Conservation (phyloP, 257 asterid genomes). For the Mentha longifolia region DNA sequence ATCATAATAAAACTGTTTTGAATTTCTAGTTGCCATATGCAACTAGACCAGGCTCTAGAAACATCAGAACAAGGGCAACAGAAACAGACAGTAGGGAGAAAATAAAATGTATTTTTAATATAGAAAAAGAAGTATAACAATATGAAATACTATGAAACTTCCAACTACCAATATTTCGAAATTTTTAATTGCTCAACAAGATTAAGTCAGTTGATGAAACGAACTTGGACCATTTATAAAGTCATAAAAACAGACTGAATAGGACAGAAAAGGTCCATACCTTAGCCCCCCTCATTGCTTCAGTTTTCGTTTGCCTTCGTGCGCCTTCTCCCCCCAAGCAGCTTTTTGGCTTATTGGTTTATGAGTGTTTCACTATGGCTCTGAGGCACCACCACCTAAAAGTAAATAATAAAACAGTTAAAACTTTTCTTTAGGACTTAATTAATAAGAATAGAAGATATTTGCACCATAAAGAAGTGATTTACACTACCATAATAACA, state of each 20-base stretch:
- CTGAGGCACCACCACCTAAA: conserved; percentile 45
- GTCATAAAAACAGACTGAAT: conserved; percentile 42
- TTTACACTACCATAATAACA: background rate
- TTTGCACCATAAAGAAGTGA: background rate
- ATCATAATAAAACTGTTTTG: background rate
- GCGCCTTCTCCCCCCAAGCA: conserved; percentile 46
- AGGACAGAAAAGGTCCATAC: conserved; percentile 60
- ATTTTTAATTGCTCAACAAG: conserved; percentile 41
- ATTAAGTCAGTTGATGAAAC: conserved; percentile 50
- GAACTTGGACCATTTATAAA: conserved; percentile 52
- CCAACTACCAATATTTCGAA: conserved; percentile 37
- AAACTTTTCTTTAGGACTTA: too few relatives aligned
- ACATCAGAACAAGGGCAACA: conserved; percentile 46
- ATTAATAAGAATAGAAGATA: too few relatives aligned
- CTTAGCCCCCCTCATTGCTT: conserved; percentile 50
- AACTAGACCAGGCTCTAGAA: conserved; percentile 44
- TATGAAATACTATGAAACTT: conserved; percentile 19
- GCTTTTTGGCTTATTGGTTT: conserved; percentile 41
- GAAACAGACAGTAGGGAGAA: conserved; percentile 41
- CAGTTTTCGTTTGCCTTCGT: conserved; percentile 47
- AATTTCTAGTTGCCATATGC: conserved; percentile 35
- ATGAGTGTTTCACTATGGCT: conserved; percentile 38
- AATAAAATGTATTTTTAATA: background rate
- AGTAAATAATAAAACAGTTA: too few relatives aligned
- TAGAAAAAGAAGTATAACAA: background rate